A percentile compares a stretch with the other conserved stretches of the same genome.
phyloP scores from a whole-genome alignment of 179 eudicot genomes.

The Actinidia polygama region DNA sequence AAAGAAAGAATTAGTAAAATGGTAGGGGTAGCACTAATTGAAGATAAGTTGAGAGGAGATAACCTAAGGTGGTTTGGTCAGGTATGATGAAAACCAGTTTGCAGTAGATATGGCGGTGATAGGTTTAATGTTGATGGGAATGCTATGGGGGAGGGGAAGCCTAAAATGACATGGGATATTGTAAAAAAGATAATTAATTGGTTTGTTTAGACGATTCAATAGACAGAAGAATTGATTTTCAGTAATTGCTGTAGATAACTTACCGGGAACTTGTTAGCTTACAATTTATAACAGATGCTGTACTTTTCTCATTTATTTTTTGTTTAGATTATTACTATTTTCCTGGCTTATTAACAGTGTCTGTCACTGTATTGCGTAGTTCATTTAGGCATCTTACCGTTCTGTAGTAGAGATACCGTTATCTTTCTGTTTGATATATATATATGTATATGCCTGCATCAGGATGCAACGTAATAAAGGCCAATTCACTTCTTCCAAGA shows the following conservation, averaged over 20 bases:
- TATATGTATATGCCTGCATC: slow-evolving; percentile 17
- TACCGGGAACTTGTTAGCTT: neutral
- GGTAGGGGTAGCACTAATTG: too few species aligned
- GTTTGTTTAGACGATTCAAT: neutral
- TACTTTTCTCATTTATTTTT: neutral
- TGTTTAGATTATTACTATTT: neutral
- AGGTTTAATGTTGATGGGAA: too few species aligned
- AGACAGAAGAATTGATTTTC: neutral
- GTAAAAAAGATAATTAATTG: neutral
- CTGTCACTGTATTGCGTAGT: neutral
- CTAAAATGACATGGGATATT: too few species aligned
- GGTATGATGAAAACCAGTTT: too few species aligned
- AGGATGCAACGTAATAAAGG: slow-evolving; percentile 78
- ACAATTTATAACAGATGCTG: neutral
- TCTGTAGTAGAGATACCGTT: neutral
- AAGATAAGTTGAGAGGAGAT: too few species aligned
- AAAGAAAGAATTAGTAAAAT: too few species aligned
- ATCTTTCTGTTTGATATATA: slow-evolving; percentile 10
- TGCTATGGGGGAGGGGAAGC: too few species aligned
- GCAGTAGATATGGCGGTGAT: too few species aligned
- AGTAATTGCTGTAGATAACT: neutral
- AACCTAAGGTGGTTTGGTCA: too few species aligned
- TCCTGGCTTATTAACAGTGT: neutral
- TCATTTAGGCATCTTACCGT: neutral
- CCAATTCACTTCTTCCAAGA: slow-evolving; percentile 66